Evolutionary conservation across 2,329 filamentous ascomycete genomes (phyloP), one percentile per base, ranked within the genome.

Genomic region (Delphinella strobiligena): DNA sequence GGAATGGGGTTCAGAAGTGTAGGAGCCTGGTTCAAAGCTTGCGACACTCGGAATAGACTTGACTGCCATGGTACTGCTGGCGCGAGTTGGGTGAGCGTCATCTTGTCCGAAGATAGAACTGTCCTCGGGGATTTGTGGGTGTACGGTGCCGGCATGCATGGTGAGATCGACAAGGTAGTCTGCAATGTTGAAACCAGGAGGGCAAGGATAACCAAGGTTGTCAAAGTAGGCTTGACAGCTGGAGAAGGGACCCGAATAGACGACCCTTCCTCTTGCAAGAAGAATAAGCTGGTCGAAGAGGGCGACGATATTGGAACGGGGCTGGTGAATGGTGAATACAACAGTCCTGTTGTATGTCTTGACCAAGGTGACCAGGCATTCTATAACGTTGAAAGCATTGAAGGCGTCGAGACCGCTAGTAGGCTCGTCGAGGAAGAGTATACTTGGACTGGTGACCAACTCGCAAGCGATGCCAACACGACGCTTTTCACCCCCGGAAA

Each of bases 271-370:
- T 49, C 86, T 80, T 2, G 91, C 91, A 32, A 98, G 69, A 11
- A 98, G 75, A 39, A 98, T 72, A n/a, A 98, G 71, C 41, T 89
- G 79, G 57, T 98, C 91, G 55, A 98, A 98, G 3, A 98, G 72
- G 8, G 91, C 91, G 16, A 96, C 91, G 54, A 98, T 98, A 61
- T 98, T 98, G 9, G 91, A 98, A 49, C 93, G 78, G 29, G 91
- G 91, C 54, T 98, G 91, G 59, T 98, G 91, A 47, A 98, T 98
- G 11, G 91, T 98, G 64, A 98, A 95, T 46, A 98, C 82, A 40
- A 98, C 87, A 1, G 93, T 98, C 45, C 93, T 76, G 63, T 95
- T 93, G 66, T 96, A 98, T 31, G 79, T 91, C 67, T 94, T 95
- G 37, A 93, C 91, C 33, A 98, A 66, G 1, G 82, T 94, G 30